A percentile compares a stretch with the other conserved stretches of the same genome.
These are phyloP conservation scores for Jatropha curcas DNA, from an alignment of 345 rosid species.

Conservation along the genomic window DNA sequence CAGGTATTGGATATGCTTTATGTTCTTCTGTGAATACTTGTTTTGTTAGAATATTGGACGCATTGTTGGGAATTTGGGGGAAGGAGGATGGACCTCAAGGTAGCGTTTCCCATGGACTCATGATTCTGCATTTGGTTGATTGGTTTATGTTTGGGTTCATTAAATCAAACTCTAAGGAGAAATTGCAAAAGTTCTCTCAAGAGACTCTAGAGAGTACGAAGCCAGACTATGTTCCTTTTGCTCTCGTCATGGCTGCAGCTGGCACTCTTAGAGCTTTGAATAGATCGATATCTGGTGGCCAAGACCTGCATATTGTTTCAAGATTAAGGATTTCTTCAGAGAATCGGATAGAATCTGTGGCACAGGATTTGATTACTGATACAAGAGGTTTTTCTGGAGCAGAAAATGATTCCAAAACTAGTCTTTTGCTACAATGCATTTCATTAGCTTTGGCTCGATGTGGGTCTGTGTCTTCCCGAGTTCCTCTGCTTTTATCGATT, in stretches of 20 bases:
- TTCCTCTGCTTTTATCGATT: conserved; percentile 56
- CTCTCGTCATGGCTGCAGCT: conserved; percentile 67
- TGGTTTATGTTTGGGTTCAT: conserved; percentile 71
- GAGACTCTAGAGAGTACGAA: conserved; percentile 47
- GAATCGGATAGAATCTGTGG: conserved; percentile 45
- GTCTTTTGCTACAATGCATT: conserved; percentile 56
- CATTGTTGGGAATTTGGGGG: conserved; percentile 62
- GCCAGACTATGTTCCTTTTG: conserved; percentile 44
- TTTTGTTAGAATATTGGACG: conserved; percentile 45
- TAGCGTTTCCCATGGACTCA: conserved; percentile 57
- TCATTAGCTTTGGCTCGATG: conserved; percentile 79
- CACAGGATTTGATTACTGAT: conserved; percentile 46
- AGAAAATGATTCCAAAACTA: conserved; percentile 28
- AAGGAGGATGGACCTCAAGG: conserved; percentile 53
- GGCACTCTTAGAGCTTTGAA: conserved; percentile 72
- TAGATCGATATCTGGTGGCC: conserved; percentile 41
- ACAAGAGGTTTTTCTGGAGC: conserved; percentile 28
- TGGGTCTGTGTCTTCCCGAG: conserved; percentile 54
- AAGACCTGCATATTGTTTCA: conserved; percentile 42
- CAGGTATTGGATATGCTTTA: conserved; percentile 81
- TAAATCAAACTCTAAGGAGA: conserved; percentile 42
- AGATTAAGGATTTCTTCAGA: conserved; percentile 58
- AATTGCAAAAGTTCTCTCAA: conserved; percentile 42
- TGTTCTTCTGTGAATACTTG: conserved; percentile 42
- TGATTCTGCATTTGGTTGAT: conserved; percentile 82